Percentiles rank a stretch among this genome's conserved stretches.
Evolutionary conservation across 2,329 filamentous ascomycete species (phyloP).

Genomic region (Aureobasidium sp.): DNA sequence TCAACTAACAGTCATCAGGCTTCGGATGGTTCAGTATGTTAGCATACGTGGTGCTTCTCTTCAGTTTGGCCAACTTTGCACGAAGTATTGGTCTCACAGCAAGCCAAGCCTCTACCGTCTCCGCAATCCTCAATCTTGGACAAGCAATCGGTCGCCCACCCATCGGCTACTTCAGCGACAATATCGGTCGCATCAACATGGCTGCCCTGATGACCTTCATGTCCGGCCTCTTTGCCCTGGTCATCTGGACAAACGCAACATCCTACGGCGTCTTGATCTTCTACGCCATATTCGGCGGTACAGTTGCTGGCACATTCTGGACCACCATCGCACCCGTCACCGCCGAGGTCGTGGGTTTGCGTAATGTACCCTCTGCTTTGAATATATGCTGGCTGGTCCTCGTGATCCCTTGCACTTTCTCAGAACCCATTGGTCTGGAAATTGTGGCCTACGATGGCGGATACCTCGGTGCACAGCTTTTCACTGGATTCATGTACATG

Average conservation of each 20-base stretch:
- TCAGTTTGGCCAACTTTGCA: slow-evolving; percentile 68
- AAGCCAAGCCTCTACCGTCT: slow-evolving; percentile 61
- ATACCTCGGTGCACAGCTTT: slow-evolving; percentile 54
- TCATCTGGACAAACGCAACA: slow-evolving; percentile 66
- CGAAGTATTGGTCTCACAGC: slow-evolving; percentile 59
- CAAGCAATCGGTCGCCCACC: slow-evolving; percentile 62
- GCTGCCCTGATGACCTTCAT: slow-evolving; percentile 58
- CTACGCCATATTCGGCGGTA: slow-evolving; percentile 60
- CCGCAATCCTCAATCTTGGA: slow-evolving; percentile 64
- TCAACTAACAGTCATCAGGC: slow-evolving; percentile 13
- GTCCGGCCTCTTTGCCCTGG: slow-evolving; percentile 57
- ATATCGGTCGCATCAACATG: slow-evolving; percentile 66
- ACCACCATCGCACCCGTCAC: slow-evolving; percentile 59
- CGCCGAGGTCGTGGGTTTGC: slow-evolving; percentile 67
- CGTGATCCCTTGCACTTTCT: slow-evolving; percentile 61
- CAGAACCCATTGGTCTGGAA: slow-evolving; percentile 50
- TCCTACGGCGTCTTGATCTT: slow-evolving; percentile 63
- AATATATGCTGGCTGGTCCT: slow-evolving; percentile 67
- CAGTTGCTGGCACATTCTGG: slow-evolving; percentile 64
- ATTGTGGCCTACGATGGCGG: slow-evolving; percentile 44
- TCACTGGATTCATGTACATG: slow-evolving; percentile 57
- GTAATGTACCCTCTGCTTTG: slow-evolving; percentile 60
- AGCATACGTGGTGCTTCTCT: slow-evolving; percentile 69
- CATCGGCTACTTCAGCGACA: slow-evolving; percentile 67
- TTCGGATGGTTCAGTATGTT: slow-evolving; percentile 68